Evolutionary conservation across 1,284 basidiomycete genomes (phyloP).

Genomic region (Naganishia liquefaciens): DNA sequence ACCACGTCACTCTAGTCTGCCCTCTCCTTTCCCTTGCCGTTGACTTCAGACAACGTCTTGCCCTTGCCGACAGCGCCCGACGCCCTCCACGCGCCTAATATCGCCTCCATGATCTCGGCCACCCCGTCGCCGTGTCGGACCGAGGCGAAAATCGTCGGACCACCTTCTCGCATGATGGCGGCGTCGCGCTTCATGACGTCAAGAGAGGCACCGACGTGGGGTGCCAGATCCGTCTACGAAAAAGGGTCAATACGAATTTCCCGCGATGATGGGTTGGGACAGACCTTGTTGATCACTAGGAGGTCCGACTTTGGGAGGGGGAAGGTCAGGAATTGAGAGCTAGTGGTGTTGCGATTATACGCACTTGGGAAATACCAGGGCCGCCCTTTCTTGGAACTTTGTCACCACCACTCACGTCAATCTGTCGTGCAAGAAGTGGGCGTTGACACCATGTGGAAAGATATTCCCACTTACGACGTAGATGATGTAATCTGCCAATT

Average conservation of each 20-base stretch:
- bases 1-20: too few species aligned
- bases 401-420: conserved; percentile 79
- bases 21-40: conserved; percentile 42
- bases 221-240: conserved; percentile 81
- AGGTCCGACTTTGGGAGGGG: conserved; percentile 72
- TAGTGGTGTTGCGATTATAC: neutral
- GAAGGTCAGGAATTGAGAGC: neutral
- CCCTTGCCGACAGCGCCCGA: conserved; percentile 52
- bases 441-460: too few species aligned
- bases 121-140: conserved; percentile 79
- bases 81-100: conserved; percentile 81
- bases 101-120: conserved; percentile 76
- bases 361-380: conserved; percentile 76
- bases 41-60: conserved; percentile 13
- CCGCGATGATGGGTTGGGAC: conserved; percentile 26
- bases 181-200: conserved; percentile 94
- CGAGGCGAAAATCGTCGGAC: conserved; percentile 89
- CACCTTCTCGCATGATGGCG: conserved; percentile 87
- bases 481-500: conserved; percentile 96
- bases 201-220: conserved; percentile 87
- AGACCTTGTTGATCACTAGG: conserved; percentile 89
- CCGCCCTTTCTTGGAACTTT: conserved; percentile 98
- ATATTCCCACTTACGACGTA: conserved; percentile 67
- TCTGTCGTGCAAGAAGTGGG: conserved; percentile 41
- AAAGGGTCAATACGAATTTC: conserved; percentile 5